Base-by-base conservation (phyloP, 1,284 basidiomycete genomes). In the Inonotus hispidus region DNA sequence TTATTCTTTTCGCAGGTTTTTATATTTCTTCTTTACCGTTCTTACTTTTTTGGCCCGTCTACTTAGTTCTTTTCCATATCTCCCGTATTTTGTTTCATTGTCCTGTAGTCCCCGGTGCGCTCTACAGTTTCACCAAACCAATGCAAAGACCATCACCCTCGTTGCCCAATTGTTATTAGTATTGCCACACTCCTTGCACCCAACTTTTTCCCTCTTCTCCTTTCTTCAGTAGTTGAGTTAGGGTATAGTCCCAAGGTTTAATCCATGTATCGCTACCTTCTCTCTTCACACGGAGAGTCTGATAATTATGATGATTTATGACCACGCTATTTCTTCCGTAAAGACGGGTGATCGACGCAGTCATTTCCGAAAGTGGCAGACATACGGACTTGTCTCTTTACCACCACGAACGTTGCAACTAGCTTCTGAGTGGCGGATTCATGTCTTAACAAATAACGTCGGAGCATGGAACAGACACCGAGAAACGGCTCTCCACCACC, bases 401-500 rank as follows among this genome's bases (percentile, higher is more conserved):
- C 14, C 4, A 39, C 38, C n/a, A 43, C n/a, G 41, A 43, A 21
- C 41, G n/a, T n/a, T 43, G n/a, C 19, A 21, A 14, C 41, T 43
- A 43, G 1, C 41, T 43, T 49, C 47, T 14, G 19, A 49, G 19
- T 47, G 14, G 11, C n/a, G 3, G 11, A 50, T 37, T 49, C 25
- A 60, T 63, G 58, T 53, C 45, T n/a, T 47, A n/a, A 19, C 58
- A 11, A n/a, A n/a, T n/a, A n/a, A n/a, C n/a, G n/a, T n/a, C n/a
- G n/a, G n/a, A 43, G 11, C 3, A 56, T 53, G 32, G 23, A 32
- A 19, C 25, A 43, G n/a, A 50, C 53, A 23, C 39, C 58, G 16
- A 46, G 53, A 13, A 8, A 25, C 14, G 23, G 5, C 10, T 50
- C 61, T 35, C 47, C 63, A 37, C 69, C 72, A 4, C 69, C 77